Evolutionary conservation across 805 yeast genomes (phyloP).

Genomic region (Suhomyces sp.): DNA sequence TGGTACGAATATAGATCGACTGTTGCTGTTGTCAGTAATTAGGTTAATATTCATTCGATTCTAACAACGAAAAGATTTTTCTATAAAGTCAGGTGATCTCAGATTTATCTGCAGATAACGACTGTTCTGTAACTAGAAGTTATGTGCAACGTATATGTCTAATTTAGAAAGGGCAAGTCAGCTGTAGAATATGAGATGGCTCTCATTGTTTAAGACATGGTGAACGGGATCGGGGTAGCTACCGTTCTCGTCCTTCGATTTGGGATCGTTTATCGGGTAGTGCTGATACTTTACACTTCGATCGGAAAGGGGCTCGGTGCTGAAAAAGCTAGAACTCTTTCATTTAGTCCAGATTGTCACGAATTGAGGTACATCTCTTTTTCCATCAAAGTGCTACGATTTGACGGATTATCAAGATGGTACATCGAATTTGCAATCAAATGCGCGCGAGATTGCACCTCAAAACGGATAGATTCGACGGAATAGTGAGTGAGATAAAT

Average conservation of each 20-base stretch:
- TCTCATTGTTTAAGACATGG: not conserved
- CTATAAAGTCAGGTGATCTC: constrained; percentile 1
- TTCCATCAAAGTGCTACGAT: not conserved
- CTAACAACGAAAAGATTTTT: not conserved
- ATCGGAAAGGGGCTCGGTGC: too few relatives aligned
- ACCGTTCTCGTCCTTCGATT: not conserved
- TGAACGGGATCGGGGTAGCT: not conserved
- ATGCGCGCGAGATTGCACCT: not conserved
- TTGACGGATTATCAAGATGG: not conserved
- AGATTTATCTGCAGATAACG: not conserved
- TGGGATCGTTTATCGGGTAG: not conserved
- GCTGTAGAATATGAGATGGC: not conserved
- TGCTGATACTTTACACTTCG: too few relatives aligned
- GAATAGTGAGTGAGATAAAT: not conserved
- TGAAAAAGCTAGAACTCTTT: not conserved
- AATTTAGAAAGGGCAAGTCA: not conserved
- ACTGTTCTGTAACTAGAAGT: not conserved
- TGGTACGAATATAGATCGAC: not conserved
- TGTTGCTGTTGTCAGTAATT: not conserved
- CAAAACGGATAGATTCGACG: not conserved
- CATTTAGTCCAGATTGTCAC: not conserved
- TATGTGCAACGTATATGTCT: not conserved
- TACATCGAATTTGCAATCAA: not conserved
- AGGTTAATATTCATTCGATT: not conserved
- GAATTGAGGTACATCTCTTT: not conserved